Evolutionary conservation across 169 alveolate genomes (phyloP).

Genomic region (Eimeria acervulina): DNA sequence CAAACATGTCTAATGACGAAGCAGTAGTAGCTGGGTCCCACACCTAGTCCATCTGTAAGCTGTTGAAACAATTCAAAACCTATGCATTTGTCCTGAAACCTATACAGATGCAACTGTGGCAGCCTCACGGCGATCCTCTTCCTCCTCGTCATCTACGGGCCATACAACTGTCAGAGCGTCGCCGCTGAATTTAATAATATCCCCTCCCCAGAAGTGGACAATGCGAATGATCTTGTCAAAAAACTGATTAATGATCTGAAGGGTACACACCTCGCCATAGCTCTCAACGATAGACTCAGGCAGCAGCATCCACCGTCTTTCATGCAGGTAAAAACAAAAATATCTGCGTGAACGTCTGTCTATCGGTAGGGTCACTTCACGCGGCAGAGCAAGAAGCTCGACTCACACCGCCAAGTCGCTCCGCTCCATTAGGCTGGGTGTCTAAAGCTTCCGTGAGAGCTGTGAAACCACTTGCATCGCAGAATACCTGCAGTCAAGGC

Average conservation of each 20-base stretch:
- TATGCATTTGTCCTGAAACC: neutral
- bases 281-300: neutral
- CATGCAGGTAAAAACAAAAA: neutral
- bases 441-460: slow-evolving; percentile 89
- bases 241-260: slow-evolving; percentile 86
- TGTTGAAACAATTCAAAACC: neutral
- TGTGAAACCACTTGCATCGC: slow-evolving; percentile 91
- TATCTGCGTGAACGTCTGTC: neutral
- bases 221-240: slow-evolving; percentile 87
- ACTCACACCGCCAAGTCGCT: slow-evolving; percentile 87
- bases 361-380: neutral
- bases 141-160: slow-evolving; percentile 91
- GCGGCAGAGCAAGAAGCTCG: neutral
- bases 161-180: slow-evolving; percentile 92
- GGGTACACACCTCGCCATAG: neutral
- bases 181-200: slow-evolving; percentile 92
- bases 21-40: neutral
- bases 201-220: slow-evolving; percentile 91
- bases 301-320: neutral
- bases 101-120: neutral
- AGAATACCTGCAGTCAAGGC: slow-evolving; percentile 84
- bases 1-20: neutral
- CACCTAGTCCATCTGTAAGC: neutral
- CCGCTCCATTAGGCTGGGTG: slow-evolving; percentile 89
- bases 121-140: slow-evolving; percentile 15